Base-by-base conservation (phyloP, 371 early-diverging fungal genomes). In the Choanephora cucurbitarum region DNA sequence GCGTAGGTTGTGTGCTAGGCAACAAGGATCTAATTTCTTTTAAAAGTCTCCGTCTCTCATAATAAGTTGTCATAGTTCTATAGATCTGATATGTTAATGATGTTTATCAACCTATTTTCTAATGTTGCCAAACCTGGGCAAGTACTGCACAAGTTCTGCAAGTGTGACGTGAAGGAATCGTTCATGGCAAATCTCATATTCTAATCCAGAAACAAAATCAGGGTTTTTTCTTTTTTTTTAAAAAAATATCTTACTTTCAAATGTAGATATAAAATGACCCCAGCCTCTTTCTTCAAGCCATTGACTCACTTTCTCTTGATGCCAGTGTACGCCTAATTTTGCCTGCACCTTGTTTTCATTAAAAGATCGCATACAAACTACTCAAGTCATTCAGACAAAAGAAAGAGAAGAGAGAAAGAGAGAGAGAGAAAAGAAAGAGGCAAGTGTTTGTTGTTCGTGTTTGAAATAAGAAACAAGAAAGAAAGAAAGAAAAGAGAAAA, bases 231-330 rank as follows among this genome's bases (percentile, higher is more conserved):
- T 47, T 49, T 13, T 23, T 42, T 33, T 49, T 23, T 50, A 39
- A 33, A 21, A 10, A 31, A 39, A 52, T 50, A 58, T 43, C 49
- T 66, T 69, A 74, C 78, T 73, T 74, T 64, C 61, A 59, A 78
- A 78, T 15, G 58, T 65, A 41, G 62, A 48, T 42, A 70, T 69
- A 46, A 78, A 67, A 9, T 65, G 70, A 28, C 62, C 63, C 78
- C 78, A 78, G 18, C 73, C 75, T 51, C 67, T 69, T 6, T 74
- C 75, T 52, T 72, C 62, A 13, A 78, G 47, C 78, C 78, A 78
- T 21, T 45, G 39, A 28, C 69, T 55, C 24, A 78, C 75, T 51
- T 64, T 70, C 22, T 64, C 59, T 42, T 76, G 73, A 54, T 57
- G 58, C 73, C 73, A 76, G n/a, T n/a, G 49, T 14, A 45, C 49